Conservation (phyloP, 2,329 filamentous ascomycete species). For the Clarireedia hainanense region DNA sequence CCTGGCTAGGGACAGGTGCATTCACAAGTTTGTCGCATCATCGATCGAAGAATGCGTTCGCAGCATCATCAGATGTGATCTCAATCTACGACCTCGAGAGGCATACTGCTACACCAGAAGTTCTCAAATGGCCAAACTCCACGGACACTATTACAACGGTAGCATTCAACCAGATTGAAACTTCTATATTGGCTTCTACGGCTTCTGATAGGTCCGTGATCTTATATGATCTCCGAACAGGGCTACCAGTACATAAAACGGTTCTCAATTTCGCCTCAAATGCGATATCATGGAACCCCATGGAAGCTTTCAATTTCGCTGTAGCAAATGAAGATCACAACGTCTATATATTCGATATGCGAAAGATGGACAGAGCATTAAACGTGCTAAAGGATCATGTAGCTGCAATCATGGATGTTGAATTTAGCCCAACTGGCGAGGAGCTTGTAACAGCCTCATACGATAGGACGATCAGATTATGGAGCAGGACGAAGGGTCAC, state of each 20-base stretch:
- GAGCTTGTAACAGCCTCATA: conserved; percentile 88
- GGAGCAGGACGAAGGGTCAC: conserved; percentile 72
- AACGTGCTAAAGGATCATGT: conserved; percentile 90
- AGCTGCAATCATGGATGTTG: conserved; percentile 87
- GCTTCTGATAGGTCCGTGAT: conserved; percentile 81
- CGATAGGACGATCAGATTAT: conserved; percentile 80
- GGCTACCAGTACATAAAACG: conserved; percentile 72
- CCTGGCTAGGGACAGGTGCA: conserved; percentile 74
- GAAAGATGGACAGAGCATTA: conserved; percentile 77
- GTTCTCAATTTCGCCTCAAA: conserved; percentile 78
- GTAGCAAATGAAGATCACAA: conserved; percentile 79
- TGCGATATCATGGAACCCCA: conserved; percentile 84
- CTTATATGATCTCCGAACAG: conserved; percentile 86
- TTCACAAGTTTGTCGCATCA: conserved; percentile 84
- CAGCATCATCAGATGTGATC: conserved; percentile 68
- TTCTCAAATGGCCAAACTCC: conserved; percentile 77
- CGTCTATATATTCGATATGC: conserved; percentile 72
- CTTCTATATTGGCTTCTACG: conserved; percentile 77
- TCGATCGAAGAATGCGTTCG: conserved; percentile 69
- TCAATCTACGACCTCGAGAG: conserved; percentile 84
- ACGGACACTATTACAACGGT: conserved; percentile 86
- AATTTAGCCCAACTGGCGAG: conserved; percentile 90
- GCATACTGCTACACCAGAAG: conserved; percentile 72
- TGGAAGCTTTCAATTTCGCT: conserved; percentile 94
- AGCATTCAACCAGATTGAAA: conserved; percentile 90